Evolutionary conservation across 2,329 filamentous ascomycete species (phyloP).

Genomic region (Paraphaeosphaeria sporulosa): DNA sequence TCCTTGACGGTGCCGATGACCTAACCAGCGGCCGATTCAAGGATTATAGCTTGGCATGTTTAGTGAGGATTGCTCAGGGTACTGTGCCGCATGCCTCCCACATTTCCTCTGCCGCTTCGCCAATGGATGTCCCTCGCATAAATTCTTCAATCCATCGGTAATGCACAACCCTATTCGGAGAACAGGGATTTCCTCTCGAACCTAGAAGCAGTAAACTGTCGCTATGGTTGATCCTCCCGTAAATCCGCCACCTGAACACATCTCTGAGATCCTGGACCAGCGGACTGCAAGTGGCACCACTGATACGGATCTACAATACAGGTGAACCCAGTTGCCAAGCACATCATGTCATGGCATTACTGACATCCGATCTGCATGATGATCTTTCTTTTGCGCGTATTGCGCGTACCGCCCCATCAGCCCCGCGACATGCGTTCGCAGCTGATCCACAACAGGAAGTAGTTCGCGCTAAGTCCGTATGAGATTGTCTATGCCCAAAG

Average conservation of each 20-base stretch:
- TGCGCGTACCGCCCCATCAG: background rate
- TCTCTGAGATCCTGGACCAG: background rate
- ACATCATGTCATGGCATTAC: background rate
- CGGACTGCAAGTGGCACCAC: background rate
- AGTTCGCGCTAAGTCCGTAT: conserved; percentile 1
- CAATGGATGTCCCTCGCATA: background rate
- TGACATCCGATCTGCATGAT: background rate
- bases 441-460: background rate
- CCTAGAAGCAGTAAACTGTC: background rate
- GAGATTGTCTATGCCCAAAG: conserved; percentile 1
- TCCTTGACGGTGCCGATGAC: background rate
- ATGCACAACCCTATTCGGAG: background rate
- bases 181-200: background rate
- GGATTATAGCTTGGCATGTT: background rate
- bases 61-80: background rate
- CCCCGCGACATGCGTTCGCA: background rate
- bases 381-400: background rate
- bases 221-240: background rate
- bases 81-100: background rate
- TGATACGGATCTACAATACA: background rate
- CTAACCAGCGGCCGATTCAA: background rate
- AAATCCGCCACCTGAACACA: background rate
- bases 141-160: background rate
- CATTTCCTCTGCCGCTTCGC: background rate
- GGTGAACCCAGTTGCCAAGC: background rate